Evolutionary conservation across 2,329 filamentous ascomycete genomes (phyloP), one percentile per base, ranked within the genome.

Genomic region (Didymella arachidicola): DNA sequence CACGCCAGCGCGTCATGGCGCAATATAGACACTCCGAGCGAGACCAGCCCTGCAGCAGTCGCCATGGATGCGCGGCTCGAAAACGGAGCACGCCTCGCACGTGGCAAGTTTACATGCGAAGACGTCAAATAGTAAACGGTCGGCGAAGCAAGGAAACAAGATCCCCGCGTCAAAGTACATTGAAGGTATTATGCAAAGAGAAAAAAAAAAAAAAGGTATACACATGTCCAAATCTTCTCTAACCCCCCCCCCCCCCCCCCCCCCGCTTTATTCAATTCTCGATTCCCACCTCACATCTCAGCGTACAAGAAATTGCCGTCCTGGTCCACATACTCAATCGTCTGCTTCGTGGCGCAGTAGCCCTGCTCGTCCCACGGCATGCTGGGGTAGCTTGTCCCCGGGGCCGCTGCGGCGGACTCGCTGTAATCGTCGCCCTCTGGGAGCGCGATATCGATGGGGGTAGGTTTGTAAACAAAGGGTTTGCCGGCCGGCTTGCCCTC

Each of bases 281-380:
- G 1, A 27, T 8, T 3, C 22, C 41, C 22, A 27, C 27, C 36
- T 55, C 57, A 64, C 66, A 63, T 68, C 53, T 64, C 66, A 47
- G 61, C 57, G 48, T 73, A 73, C 60, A 76, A 55, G 59, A 70
- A 72, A 41, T 74, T 72, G 42, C 74, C 74, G 7, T 63, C 54
- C 54, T 62, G 56, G 52, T 77, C 72, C 3, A 77, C 73, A 47
- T 77, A 77, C 63, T 72, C 63, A 48, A 77, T 67, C 18, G 67
- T 72, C 63, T 73, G 69, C 60, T 71, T 59, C 39, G 48, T 69
- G 11, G 66, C 61, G 44, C 74, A 77, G 63, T 74, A 73, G 1
- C 72, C 72, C 53, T 66, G 46, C 62, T 72, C 72, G 29, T 68
- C 61, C 64, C 69, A 71, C 25, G 61, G 66, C 27, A 66, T 47